phyloP scores from a whole-genome alignment of 345 rosid genomes.

The Garcia nutans region DNA sequence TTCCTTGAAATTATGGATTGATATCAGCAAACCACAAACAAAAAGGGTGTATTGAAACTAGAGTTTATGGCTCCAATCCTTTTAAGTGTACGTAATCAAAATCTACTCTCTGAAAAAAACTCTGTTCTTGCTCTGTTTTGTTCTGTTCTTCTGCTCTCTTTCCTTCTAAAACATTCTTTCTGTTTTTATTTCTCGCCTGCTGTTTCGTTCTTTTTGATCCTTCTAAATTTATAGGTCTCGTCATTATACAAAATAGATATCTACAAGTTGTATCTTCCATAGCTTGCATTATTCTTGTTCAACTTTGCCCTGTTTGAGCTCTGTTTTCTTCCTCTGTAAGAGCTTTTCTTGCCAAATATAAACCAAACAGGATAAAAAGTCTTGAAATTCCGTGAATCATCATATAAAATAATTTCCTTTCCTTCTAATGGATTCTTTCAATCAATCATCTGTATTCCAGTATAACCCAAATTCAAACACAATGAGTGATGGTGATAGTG shows the following conservation, averaged over 20 bases:
- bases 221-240: not conserved
- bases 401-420: not conserved
- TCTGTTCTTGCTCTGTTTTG: slow-evolving; percentile 6
- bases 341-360: slow-evolving; percentile 2
- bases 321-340: not conserved
- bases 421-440: slow-evolving; percentile 52
- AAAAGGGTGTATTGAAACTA: not conserved
- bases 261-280: not conserved
- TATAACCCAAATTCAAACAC: slow-evolving; percentile 33
- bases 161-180: slow-evolving; percentile 13
- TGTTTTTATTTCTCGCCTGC: not conserved
- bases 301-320: not conserved
- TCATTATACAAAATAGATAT: not conserved
- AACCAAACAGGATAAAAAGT: not conserved
- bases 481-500: slow-evolving; percentile 34
- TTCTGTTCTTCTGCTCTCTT: not conserved
- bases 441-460: slow-evolving; percentile 43
- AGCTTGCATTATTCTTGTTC: not conserved
- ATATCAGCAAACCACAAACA: slow-evolving; percentile 21
- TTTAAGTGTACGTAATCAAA: slow-evolving; percentile 2
- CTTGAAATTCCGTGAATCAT: not conserved
- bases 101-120: not conserved
- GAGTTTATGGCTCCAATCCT: slow-evolving; percentile 17
- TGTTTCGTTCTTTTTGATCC: slow-evolving; percentile 1
- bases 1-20: slow-evolving; percentile 47